Base-by-base conservation (phyloP, 768 basidiomycete genomes). In the Galerina marginata region DNA sequence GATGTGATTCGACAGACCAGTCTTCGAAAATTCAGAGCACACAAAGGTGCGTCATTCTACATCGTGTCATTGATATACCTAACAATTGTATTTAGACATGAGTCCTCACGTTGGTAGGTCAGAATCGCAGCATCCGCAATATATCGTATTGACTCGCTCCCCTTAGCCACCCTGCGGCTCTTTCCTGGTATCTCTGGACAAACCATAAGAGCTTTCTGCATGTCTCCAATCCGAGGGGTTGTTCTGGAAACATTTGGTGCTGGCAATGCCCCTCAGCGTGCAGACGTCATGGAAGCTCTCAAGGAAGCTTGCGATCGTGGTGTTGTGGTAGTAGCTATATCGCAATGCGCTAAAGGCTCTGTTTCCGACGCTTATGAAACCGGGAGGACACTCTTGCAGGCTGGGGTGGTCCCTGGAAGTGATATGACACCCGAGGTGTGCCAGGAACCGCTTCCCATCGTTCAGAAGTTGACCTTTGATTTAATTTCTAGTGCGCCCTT, bases 341-440 rank as follows among this genome's bases (percentile, higher is more conserved):
- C 93, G 0, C 96, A 98, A 68, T 97, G 96, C 69, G 70, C 86
- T 14, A 94, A 89, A 71, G 96, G 96, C 7, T 83, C 89, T 4
- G 95, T 98, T 9, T 90, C 89, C 9, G 87, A 90, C 67, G 87
- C 89, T 14, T 96, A 96, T 65, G 88, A 91, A 74, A 90, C 91
- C 11, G 93, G 91, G 4, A 79, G 88, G 64, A 83, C 84, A 2
- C 78, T 95, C 20, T 76, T 87, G 37, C 81, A 86, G 48, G 82
- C 78, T n/a, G 94, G 95, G 0, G 89, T 96, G 16, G 84, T 95
- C 11, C 83, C 92, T 0, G 95, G 95, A 6, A 86, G 86, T 26
- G 95, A 97, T 72, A 96, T 96, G 95, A 97, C 95, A 1, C 92
- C 94, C n/a, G 94, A 96, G 85, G 93, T 92, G 60, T 6, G 69